Evolutionary conservation across 352 stramenopile genomes (phyloP).

Genomic region (Nannochloropsis limnetica): DNA sequence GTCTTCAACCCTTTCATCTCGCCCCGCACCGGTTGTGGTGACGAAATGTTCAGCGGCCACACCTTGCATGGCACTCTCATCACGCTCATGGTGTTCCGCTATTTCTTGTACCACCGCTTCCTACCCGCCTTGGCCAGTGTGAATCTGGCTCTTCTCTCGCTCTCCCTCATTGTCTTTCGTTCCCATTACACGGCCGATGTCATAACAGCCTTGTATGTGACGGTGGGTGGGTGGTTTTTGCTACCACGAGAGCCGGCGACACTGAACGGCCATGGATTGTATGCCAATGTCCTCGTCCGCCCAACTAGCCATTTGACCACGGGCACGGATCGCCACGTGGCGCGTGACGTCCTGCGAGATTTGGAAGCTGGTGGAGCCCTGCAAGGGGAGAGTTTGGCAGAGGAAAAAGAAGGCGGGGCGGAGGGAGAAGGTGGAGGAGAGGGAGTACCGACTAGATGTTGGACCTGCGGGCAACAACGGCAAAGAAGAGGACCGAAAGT

Average conservation of each 20-base stretch:
- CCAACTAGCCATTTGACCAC: neutral
- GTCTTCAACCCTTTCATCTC: neutral
- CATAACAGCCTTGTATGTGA: neutral
- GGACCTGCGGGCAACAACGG: neutral
- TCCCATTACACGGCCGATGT: slow-evolving; percentile 10
- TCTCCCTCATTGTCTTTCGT: neutral
- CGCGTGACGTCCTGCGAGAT: neutral
- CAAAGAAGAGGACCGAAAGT: neutral
- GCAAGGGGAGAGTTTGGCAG: neutral
- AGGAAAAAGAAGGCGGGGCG: neutral
- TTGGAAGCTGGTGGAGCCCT: neutral
- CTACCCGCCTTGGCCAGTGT: neutral
- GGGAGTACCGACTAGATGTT: neutral
- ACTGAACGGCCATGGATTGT: neutral
- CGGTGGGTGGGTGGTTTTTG: slow-evolving; percentile 1
- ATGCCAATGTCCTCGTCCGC: neutral
- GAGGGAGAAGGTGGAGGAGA: neutral
- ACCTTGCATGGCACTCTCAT: neutral
- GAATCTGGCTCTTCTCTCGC: neutral
- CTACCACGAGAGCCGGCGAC: neutral
- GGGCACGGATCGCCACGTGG: neutral
- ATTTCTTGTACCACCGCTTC: neutral
- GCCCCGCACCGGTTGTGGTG: neutral
- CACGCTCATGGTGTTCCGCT: neutral
- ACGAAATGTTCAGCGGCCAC: neutral